Evolutionary conservation across 2,329 filamentous ascomycete species (phyloP).

Genomic region (Fusarium sulawesiense): DNA sequence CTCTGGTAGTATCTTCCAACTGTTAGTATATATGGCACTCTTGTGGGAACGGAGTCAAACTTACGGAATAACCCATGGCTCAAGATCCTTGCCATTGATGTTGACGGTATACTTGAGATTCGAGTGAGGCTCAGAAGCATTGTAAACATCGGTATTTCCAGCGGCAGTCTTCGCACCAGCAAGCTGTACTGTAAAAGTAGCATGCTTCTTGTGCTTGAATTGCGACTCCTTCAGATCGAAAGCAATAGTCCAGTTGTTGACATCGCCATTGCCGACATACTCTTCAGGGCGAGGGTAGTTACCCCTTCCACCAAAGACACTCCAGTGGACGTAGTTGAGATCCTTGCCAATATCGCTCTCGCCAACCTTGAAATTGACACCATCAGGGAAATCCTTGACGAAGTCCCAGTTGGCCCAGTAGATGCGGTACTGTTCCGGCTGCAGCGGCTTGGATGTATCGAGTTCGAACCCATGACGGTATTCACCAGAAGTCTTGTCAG

Average conservation of each 20-base stretch:
- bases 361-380: conserved; percentile 68
- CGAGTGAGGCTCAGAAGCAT: conserved; percentile 62
- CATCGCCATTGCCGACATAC: conserved; percentile 56
- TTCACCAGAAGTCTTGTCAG: conserved; percentile 71
- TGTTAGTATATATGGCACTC: neutral
- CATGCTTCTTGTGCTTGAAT: conserved; percentile 56
- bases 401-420: conserved; percentile 73
- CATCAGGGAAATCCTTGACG: conserved; percentile 67
- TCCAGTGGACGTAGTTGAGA: conserved; percentile 75
- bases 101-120: conserved; percentile 63
- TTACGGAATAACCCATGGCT: conserved; percentile 68
- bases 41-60: neutral
- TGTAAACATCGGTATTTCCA: conserved; percentile 69
- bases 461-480: conserved; percentile 67
- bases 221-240: conserved; percentile 61
- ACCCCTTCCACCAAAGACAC: conserved; percentile 67
- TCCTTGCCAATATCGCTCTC: conserved; percentile 60
- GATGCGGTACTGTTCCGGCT: conserved; percentile 68
- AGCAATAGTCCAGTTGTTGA: conserved; percentile 70
- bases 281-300: conserved; percentile 59
- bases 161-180: conserved; percentile 71
- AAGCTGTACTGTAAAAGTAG: conserved; percentile 71
- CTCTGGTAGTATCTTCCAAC: conserved; percentile 40
- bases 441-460: conserved; percentile 60
- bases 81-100: conserved; percentile 56